phyloP scores from a whole-genome alignment of 441 rosid species.

The Cnidoscolus chayamansa region DNA sequence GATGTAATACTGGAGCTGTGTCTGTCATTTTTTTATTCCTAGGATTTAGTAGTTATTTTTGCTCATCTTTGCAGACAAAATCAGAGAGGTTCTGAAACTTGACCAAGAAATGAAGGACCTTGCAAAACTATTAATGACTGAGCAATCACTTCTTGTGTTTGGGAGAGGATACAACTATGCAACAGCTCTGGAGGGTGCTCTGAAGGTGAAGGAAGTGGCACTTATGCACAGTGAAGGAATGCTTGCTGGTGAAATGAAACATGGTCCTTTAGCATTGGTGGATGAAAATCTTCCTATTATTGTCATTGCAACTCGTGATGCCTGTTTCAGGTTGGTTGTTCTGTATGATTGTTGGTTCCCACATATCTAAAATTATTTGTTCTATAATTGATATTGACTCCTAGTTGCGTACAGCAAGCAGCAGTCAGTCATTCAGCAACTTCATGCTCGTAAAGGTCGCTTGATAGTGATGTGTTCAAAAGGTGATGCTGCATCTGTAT shows the following conservation, averaged over 20 bases:
- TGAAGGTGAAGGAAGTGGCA: slow-evolving; percentile 91
- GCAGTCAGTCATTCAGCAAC: slow-evolving; percentile 95
- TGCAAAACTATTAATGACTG: slow-evolving; percentile 63
- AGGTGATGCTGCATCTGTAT: slow-evolving; percentile 72
- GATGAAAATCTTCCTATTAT: slow-evolving; percentile 86
- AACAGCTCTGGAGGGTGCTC: slow-evolving; percentile 90
- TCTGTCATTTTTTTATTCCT: neutral
- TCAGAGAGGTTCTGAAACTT: slow-evolving; percentile 82
- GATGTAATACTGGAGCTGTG: neutral
- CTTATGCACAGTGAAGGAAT: slow-evolving; percentile 97
- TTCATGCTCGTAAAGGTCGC: slow-evolving; percentile 86
- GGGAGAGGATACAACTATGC: slow-evolving; percentile 96
- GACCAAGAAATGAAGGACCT: slow-evolving; percentile 85
- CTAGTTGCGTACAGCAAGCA: slow-evolving; percentile 60
- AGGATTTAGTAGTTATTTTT: neutral
- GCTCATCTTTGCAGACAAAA: slow-evolving; percentile 50
- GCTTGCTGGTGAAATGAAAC: slow-evolving; percentile 99
- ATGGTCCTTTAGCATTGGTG: slow-evolving; percentile 88
- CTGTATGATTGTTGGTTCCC: neutral
- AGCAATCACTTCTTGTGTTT: slow-evolving; percentile 90
- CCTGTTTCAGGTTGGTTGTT: slow-evolving; percentile 65
- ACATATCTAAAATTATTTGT: neutral
- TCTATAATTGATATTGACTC: slow-evolving; percentile 13
- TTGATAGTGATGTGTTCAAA: slow-evolving; percentile 71
- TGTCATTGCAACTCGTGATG: slow-evolving; percentile 83